Evolutionary conservation across 352 stramenopile species (phyloP).

Genomic region (Peronospora belbahrii): DNA sequence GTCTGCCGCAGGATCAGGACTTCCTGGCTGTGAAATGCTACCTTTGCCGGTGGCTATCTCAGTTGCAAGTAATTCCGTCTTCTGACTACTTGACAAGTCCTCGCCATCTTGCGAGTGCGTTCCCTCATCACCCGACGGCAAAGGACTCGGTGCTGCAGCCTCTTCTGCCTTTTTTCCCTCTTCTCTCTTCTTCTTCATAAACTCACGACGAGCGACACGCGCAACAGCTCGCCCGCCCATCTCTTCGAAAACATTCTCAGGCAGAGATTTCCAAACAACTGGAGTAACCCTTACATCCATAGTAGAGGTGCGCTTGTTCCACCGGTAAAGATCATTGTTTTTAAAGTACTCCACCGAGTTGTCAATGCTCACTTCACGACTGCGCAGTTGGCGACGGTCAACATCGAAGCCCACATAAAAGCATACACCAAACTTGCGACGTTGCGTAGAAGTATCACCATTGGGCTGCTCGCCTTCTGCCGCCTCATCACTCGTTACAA

Average conservation of each 20-base stretch:
- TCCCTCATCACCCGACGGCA: slow-evolving; percentile 41
- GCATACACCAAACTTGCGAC: slow-evolving; percentile 63
- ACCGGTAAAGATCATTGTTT: slow-evolving; percentile 83
- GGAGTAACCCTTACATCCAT: slow-evolving; percentile 87
- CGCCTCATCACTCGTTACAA: slow-evolving; percentile 34
- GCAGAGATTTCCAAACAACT: slow-evolving; percentile 78
- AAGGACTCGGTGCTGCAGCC: slow-evolving; percentile 25
- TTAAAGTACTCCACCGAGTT: slow-evolving; percentile 86
- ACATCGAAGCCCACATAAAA: slow-evolving; percentile 86
- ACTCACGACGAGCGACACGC: slow-evolving; percentile 54
- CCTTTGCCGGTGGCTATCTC: slow-evolving; percentile 27
- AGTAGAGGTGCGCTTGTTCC: slow-evolving; percentile 79
- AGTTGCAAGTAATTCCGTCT: slow-evolving; percentile 18
- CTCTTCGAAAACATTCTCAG: slow-evolving; percentile 80
- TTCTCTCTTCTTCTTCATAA: slow-evolving; percentile 84
- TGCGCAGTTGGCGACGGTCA: slow-evolving; percentile 65
- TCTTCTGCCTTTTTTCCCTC: slow-evolving; percentile 63
- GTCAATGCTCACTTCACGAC: slow-evolving; percentile 78
- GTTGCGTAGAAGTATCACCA: slow-evolving; percentile 11
- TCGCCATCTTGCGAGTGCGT: slow-evolving; percentile 56
- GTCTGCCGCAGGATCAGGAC: slow-evolving; percentile 44
- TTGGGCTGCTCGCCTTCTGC: slow-evolving; percentile 9
- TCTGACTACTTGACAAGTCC: slow-evolving; percentile 36
- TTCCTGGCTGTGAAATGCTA: slow-evolving; percentile 34
- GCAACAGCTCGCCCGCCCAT: slow-evolving; percentile 64